These are phyloP conservation scores for Lotmaria passim DNA, from an alignment of 208 protist genomes.

Conservation along the genomic window DNA sequence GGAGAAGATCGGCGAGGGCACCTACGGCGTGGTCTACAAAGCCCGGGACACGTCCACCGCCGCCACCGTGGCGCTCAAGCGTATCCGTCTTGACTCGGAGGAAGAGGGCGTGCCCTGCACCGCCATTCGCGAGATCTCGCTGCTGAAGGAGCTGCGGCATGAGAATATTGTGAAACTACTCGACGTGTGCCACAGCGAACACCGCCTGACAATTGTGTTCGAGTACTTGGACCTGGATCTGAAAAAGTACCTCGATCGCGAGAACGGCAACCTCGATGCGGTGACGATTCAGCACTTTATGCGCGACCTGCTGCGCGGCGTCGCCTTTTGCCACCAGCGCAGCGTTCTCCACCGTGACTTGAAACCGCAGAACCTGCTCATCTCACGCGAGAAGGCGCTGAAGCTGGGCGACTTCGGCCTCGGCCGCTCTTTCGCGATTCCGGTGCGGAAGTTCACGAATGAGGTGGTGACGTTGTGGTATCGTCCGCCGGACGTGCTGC, in stretches of 20 bases:
- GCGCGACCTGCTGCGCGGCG: conserved; percentile 73
- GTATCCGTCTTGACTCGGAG: conserved; percentile 82
- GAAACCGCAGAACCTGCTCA: conserved; percentile 91
- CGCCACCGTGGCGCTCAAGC: conserved; percentile 86
- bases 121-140: conserved; percentile 95
- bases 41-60: conserved; percentile 74
- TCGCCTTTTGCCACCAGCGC: conserved; percentile 83
- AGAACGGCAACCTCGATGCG: conserved; percentile 61
- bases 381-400: conserved; percentile 78
- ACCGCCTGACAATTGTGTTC: conserved; percentile 96
- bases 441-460: conserved; percentile 84
- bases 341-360: conserved; percentile 90
- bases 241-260: conserved; percentile 95
- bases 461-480: conserved; percentile 97
- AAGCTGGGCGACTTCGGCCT: conserved; percentile 93
- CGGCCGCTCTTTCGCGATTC: conserved; percentile 85
- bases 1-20: conserved; percentile 95
- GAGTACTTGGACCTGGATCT: conserved; percentile 97
- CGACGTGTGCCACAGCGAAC: conserved; percentile 96
- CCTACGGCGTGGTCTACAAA: conserved; percentile 98
- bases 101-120: conserved; percentile 94
- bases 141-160: conserved; percentile 97
- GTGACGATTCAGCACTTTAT: conserved; percentile 81
- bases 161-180: conserved; percentile 94
- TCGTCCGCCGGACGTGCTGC: conserved; percentile 93